phyloP scores from a whole-genome alignment of 495 filamentous ascomycete genomes.

The Penicillium herquei region DNA sequence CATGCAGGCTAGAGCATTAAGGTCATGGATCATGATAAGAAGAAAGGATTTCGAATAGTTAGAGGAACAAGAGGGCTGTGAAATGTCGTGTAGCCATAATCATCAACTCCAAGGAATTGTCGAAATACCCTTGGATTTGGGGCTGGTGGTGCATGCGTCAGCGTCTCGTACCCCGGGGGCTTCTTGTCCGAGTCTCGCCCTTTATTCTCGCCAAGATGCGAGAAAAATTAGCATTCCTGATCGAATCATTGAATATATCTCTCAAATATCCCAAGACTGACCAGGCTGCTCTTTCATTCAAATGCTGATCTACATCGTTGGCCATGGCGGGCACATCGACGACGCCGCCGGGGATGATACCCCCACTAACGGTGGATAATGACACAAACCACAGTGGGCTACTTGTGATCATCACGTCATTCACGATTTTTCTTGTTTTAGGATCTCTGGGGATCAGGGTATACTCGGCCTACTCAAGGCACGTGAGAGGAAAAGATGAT shows the following conservation, averaged over 20 bases:
- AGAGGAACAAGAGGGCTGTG: no score
- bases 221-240: no score
- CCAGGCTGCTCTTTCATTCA: neutral
- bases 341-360: constrained; percentile 13
- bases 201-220: no score
- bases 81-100: no score
- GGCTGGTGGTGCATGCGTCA: no score
- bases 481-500: constrained; percentile 16
- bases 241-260: neutral
- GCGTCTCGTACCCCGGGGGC: no score
- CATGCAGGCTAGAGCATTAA: no score
- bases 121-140: no score
- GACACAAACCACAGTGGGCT: constrained; percentile 24
- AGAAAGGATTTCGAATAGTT: no score
- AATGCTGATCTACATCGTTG: neutral
- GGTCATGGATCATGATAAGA: no score
- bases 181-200: no score
- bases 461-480: constrained; percentile 17
- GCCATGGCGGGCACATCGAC: constrained; percentile 8
- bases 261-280: neutral
- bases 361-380: constrained; percentile 24
- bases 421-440: constrained; percentile 20
- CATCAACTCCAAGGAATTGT: no score
- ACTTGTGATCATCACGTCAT: constrained; percentile 20
- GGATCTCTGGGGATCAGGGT: constrained; percentile 18